Evolutionary conservation across 352 stramenopile genomes (phyloP).

Genomic region (Phytophthora fragariaefolia): DNA sequence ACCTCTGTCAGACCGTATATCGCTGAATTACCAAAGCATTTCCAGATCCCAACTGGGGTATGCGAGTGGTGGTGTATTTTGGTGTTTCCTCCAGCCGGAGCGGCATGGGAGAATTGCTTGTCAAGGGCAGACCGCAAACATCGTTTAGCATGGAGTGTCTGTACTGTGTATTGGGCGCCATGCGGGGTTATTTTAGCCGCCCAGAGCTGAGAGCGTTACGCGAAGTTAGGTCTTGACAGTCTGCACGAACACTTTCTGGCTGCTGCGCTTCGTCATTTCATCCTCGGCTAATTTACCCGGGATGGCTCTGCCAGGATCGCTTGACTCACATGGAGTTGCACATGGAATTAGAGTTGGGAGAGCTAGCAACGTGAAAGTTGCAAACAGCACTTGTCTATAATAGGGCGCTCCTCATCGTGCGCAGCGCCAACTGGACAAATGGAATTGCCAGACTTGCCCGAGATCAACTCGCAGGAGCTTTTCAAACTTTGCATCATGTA

Average conservation of each 20-base stretch:
- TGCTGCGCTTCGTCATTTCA: conserved; percentile 7
- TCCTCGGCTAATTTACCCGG: conserved; percentile 16
- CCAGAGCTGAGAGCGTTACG: conserved; percentile 16
- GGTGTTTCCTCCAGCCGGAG: not conserved
- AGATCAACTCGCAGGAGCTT: conserved; percentile 9
- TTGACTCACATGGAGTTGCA: conserved; percentile 7
- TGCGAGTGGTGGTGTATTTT: conserved; percentile 26
- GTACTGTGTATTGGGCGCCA: not conserved
- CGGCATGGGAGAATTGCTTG: conserved; percentile 12
- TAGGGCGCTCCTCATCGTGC: no score
- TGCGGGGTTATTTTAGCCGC: conserved; percentile 23
- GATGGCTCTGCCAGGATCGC: no score
- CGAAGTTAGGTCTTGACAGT: conserved; percentile 6
- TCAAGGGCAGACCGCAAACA: conserved; percentile 6
- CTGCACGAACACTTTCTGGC: conserved; percentile 1
- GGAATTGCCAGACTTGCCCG: conserved; percentile 20
- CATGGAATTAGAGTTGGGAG: no score
- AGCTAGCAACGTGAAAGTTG: no score
- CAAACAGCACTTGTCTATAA: no score
- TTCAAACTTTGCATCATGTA: conserved; percentile 18
- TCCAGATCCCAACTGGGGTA: conserved; percentile 11
- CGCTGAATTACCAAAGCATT: not conserved
- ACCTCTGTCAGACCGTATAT: not conserved
- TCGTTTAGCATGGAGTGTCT: not conserved
- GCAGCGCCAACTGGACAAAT: conserved; percentile 4